Evolutionary conservation across 2,329 filamentous ascomycete species (phyloP).

Genomic region (Neodidymelliopsis sp.): DNA sequence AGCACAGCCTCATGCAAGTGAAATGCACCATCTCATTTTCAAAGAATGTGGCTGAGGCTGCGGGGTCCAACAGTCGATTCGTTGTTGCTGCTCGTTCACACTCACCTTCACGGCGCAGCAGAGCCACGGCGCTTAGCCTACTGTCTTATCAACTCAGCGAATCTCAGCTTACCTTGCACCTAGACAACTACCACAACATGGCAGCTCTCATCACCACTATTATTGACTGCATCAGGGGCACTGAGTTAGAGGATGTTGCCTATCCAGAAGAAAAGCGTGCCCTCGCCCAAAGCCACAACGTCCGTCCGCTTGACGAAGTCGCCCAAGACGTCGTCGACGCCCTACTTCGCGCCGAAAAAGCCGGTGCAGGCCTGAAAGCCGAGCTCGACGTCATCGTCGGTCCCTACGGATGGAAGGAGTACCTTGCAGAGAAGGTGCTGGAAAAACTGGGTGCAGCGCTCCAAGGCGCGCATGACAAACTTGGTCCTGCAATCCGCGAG

Average conservation of each 20-base stretch:
- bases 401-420: constrained; percentile 40
- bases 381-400: constrained; percentile 37
- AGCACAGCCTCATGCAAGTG: no score
- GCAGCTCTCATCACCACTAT: neutral
- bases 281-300: constrained; percentile 2
- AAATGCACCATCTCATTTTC: no score
- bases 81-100: neutral
- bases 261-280: constrained; percentile 25
- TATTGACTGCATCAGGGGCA: constrained; percentile 1
- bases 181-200: neutral
- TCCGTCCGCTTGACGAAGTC: constrained; percentile 19
- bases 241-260: neutral
- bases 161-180: neutral
- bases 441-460: constrained; percentile 36
- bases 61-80: neutral
- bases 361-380: constrained; percentile 24
- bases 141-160: neutral
- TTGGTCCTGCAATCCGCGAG: constrained; percentile 30
- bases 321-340: constrained; percentile 28
- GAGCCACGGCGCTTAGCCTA: constrained; percentile 6
- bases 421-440: constrained; percentile 39
- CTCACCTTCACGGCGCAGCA: constrained; percentile 8
- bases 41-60: neutral
- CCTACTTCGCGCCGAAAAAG: constrained; percentile 27
- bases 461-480: constrained; percentile 29